phyloP scores from a whole-genome alignment of 805 yeast genomes.

The Tetrapisispora fleetii region DNA sequence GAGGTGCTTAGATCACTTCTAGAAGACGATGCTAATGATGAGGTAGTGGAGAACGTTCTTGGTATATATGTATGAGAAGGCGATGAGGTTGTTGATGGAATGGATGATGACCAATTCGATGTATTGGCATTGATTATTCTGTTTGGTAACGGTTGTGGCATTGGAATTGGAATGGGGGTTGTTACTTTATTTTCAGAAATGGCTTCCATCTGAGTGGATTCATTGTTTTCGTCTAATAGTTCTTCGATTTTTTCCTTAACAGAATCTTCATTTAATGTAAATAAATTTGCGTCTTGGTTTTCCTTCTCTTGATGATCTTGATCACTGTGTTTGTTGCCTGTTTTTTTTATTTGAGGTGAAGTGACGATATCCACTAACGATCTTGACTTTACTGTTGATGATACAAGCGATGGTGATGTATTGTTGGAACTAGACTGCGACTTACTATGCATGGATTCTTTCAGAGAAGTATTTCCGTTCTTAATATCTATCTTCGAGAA shows the following conservation, averaged over 20 bases:
- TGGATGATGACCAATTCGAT: not conserved
- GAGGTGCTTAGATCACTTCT: conserved; percentile 7
- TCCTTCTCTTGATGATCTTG: not conserved
- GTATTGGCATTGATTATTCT: conserved; percentile 3
- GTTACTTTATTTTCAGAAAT: not conserved
- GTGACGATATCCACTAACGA: conserved; percentile 24
- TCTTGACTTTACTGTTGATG: conserved; percentile 9
- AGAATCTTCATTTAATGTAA: conserved; percentile 5
- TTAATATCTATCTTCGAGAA: conserved; percentile 8
- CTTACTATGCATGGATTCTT: not conserved
- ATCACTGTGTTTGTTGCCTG: not conserved
- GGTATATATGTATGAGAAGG: not conserved
- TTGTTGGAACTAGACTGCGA: too few relatives aligned
- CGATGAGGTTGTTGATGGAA: not conserved
- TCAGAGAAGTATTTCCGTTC: not conserved
- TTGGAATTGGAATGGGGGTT: not conserved
- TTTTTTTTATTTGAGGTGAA: conserved; percentile 6
- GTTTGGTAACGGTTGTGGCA: not conserved
- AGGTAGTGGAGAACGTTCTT: not conserved
- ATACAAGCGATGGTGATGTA: not conserved
- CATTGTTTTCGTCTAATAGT: not conserved
- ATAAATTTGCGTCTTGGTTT: not conserved
- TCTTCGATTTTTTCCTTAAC: conserved; percentile 3
- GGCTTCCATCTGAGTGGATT: not conserved
- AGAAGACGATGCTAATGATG: conserved; percentile 13